Evolutionary conservation across 305 asterid genomes (phyloP).

Genomic region (Fraxinus platypoda): DNA sequence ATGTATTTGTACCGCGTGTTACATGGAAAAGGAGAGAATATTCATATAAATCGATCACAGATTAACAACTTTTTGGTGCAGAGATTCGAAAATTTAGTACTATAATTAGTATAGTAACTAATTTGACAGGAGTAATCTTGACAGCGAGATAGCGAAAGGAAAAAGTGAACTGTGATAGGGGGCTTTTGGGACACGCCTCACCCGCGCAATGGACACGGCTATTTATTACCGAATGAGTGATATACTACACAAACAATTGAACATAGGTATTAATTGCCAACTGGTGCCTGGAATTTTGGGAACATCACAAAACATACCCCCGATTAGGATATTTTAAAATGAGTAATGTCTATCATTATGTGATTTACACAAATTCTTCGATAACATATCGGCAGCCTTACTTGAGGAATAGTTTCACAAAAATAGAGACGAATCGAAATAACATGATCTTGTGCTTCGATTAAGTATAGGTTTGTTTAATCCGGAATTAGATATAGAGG

Average conservation of each 20-base stretch:
- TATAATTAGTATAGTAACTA: neutral
- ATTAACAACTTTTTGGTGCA: neutral
- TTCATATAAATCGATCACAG: neutral
- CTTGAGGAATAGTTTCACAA: no score
- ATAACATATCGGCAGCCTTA: no score
- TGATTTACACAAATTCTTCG: no score
- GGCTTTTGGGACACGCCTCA: neutral
- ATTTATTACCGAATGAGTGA: neutral
- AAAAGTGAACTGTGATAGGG: neutral
- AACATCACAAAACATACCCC: neutral
- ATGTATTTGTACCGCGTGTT: conserved; percentile 37
- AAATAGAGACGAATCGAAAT: no score
- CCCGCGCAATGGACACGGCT: neutral
- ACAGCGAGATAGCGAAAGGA: neutral
- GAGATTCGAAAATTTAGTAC: neutral
- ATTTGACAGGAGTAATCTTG: neutral
- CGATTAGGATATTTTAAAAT: no score
- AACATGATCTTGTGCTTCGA: no score
- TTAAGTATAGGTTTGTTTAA: no score
- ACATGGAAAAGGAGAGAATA: conserved; percentile 8
- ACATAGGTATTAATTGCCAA: neutral
- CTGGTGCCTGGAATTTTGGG: neutral
- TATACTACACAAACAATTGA: neutral
- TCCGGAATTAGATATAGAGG: no score
- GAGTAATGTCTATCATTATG: no score